These are phyloP conservation scores for Beta macrorhiza DNA, from an alignment of 179 eudicot genomes.

Conservation along the genomic window DNA sequence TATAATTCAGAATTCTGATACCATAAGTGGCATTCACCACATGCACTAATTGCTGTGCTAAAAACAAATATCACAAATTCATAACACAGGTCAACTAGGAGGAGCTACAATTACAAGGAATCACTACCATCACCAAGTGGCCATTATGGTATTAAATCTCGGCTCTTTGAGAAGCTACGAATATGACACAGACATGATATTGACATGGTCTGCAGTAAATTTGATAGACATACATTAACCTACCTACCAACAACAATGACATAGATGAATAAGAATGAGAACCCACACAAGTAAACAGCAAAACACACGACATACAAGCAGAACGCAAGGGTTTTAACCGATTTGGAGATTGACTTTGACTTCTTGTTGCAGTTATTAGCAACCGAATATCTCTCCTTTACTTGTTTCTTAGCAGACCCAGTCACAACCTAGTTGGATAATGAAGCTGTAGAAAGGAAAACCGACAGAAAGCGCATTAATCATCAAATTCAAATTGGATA, in stretches of 20 bases:
- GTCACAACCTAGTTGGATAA: constrained; percentile 42
- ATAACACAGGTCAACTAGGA: not conserved
- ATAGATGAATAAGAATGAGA: not conserved
- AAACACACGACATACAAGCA: not conserved
- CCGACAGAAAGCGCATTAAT: too few relatives aligned
- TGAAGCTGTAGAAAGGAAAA: too few relatives aligned
- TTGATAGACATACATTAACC: not conserved
- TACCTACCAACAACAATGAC: not conserved
- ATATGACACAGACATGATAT: not conserved
- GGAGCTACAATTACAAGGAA: not conserved
- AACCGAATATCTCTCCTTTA: constrained; percentile 41
- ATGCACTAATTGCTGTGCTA: not conserved
- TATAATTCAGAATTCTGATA: not conserved
- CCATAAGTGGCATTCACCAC: not conserved
- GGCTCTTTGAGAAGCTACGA: not conserved
- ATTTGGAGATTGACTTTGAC: constrained; percentile 40
- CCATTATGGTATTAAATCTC: not conserved
- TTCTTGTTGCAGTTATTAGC: constrained; percentile 44
- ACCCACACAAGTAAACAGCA: not conserved
- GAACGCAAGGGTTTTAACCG: constrained; percentile 16
- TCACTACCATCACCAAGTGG: not conserved
- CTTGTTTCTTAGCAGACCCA: constrained; percentile 41
- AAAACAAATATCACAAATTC: not conserved
- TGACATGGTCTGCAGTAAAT: not conserved
- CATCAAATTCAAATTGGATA: too few relatives aligned